phyloP scores from a whole-genome alignment of 768 basidiomycete genomes.

The Amanita exitialis region DNA sequence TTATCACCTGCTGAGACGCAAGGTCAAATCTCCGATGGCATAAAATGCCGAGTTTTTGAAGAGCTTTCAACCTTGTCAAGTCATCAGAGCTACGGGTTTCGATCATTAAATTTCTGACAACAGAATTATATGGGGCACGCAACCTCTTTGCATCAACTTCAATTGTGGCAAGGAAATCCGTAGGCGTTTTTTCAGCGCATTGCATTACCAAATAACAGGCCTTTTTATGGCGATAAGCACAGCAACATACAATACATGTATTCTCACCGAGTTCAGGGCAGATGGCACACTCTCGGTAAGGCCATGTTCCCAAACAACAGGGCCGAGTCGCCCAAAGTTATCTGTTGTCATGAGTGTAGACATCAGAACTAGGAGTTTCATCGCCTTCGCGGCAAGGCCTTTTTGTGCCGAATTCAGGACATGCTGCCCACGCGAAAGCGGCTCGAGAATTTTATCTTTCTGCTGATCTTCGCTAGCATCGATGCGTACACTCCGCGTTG shows the following conservation, averaged over 20 bases:
- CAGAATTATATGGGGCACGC: not conserved
- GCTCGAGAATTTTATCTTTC: slow-evolving; percentile 20
- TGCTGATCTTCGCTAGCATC: slow-evolving; percentile 7
- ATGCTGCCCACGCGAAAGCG: slow-evolving; percentile 25
- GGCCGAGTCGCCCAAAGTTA: slow-evolving; percentile 42
- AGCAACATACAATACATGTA: not conserved
- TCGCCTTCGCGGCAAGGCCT: slow-evolving; percentile 33
- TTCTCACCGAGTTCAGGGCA: slow-evolving; percentile 36
- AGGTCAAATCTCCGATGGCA: slow-evolving; percentile 66
- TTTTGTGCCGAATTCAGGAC: slow-evolving; percentile 34
- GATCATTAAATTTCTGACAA: not conserved
- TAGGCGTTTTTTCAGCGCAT: slow-evolving; percentile 51
- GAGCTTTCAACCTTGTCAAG: slow-evolving; percentile 36
- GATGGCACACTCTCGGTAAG: slow-evolving; percentile 32
- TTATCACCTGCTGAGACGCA: slow-evolving; percentile 46
- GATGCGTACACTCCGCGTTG: slow-evolving; percentile 13
- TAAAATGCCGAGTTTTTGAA: slow-evolving; percentile 45
- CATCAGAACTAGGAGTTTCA: slow-evolving; percentile 56
- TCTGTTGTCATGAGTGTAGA: slow-evolving; percentile 40
- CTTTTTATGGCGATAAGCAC: slow-evolving; percentile 16
- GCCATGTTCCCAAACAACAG: slow-evolving; percentile 48
- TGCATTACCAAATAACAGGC: slow-evolving; percentile 64
- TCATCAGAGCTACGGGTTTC: slow-evolving; percentile 33
- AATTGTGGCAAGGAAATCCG: slow-evolving; percentile 38
- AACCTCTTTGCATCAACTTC: slow-evolving; percentile 50